These are phyloP conservation scores for Cercophora sp. DNA, from an alignment of 495 filamentous ascomycete genomes.

Conservation along the genomic window DNA sequence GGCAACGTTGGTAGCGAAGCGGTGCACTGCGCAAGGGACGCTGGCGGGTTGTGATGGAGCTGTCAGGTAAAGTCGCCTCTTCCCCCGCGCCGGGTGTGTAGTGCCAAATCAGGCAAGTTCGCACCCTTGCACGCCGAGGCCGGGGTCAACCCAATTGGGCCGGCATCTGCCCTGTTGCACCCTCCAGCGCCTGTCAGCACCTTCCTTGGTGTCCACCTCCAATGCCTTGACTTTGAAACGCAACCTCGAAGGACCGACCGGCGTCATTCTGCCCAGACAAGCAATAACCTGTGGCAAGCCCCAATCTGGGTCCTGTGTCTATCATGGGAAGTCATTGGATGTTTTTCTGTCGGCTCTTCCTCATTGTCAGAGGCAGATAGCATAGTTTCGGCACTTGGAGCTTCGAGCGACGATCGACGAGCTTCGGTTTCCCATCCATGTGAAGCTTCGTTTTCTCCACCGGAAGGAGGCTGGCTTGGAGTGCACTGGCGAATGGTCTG, in stretches of 20 bases:
- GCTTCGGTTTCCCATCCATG: no score
- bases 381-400: constrained; percentile 12
- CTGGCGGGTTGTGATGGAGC: no score
- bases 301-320: constrained; percentile 8
- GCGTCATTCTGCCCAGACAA: constrained; percentile 8
- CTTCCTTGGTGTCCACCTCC: no score
- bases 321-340: not conserved
- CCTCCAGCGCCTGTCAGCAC: no score
- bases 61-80: no score
- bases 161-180: not conserved
- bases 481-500: no score
- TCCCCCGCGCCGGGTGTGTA: no score
- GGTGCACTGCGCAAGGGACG: no score
- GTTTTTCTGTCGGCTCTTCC: not conserved
- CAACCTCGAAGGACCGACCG: constrained; percentile 14
- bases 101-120: constrained; percentile 23
- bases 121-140: constrained; percentile 17
- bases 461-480: no score
- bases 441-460: no score
- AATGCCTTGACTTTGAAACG: constrained; percentile 4
- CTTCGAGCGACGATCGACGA: not conserved
- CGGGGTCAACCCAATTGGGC: constrained; percentile 4
- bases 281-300: constrained; percentile 15
- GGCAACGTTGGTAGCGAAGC: no score
- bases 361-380: constrained; percentile 1